These are phyloP conservation scores for Picochlorum sp. DNA, from an alignment of 139 green algal species.

Conservation along the genomic window DNA sequence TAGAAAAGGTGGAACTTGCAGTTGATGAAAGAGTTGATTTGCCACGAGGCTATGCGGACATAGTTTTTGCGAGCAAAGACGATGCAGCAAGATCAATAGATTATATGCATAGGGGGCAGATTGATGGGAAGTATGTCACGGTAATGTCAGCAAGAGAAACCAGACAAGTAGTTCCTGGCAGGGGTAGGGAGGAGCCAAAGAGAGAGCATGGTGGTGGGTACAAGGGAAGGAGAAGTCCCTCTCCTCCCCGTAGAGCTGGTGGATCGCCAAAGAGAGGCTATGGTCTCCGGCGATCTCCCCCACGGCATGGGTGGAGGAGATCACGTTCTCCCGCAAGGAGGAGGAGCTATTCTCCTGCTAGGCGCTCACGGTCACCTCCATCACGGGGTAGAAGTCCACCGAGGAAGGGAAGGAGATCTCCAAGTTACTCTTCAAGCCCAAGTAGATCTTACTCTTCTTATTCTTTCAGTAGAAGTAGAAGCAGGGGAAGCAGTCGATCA, in stretches of 20 bases:
- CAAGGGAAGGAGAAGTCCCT: too few relatives aligned
- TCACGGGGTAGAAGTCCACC: neutral
- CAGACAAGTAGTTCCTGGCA: neutral
- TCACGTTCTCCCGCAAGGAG: neutral
- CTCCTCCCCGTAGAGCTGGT: too few relatives aligned
- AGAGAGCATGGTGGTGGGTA: too few relatives aligned
- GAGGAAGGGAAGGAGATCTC: neutral
- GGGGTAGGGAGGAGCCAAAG: too few relatives aligned
- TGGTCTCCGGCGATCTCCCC: neutral
- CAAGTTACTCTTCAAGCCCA: neutral
- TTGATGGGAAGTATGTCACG: conserved; percentile 64
- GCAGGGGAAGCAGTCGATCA: neutral
- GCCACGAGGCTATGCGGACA: conserved; percentile 65
- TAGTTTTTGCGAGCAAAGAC: conserved; percentile 52
- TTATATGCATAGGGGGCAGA: conserved; percentile 77
- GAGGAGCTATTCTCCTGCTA: neutral
- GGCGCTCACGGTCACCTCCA: neutral
- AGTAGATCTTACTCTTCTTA: neutral
- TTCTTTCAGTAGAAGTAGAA: neutral
- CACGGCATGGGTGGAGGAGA: neutral
- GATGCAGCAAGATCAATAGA: conserved; percentile 60
- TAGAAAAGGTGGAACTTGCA: conserved; percentile 48
- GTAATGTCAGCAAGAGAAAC: conserved; percentile 2
- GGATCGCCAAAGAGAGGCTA: too few relatives aligned
- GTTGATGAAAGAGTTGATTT: conserved; percentile 52